Evolutionary conservation across 768 basidiomycete species (phyloP), one percentile per base, ranked within the genome.

Genomic region (Boletellus emodensis): DNA sequence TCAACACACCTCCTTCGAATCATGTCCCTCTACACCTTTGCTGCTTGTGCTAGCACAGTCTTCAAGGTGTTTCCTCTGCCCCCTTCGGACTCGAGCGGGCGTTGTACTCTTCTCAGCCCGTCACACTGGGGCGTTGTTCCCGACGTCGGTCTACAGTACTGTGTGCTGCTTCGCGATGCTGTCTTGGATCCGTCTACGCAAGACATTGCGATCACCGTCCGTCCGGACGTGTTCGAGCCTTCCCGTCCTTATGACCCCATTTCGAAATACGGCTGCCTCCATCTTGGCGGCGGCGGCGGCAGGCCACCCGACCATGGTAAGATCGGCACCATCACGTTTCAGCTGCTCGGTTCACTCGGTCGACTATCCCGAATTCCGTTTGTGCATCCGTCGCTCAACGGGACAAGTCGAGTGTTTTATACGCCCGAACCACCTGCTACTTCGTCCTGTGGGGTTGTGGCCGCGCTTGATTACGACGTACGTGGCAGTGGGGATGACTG

Each of bases 1-100:
- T 63, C 59, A 17, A 61, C 61, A 4, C 61, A 62, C 44, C n/a
- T 61, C 15, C 14, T 63, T 2, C 10, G 61, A 7, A 41, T 52
- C 6, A 12, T 26, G 37, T 60, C 60, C 0, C 47, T 46, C 35
- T 51, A 35, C 28, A 37, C 36, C 12, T 14, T 3, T 18, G 7
- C 22, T 2, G 2, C 22, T 4, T 51, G 55, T 15, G 57, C 52
- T 55, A 13, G 9, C 22, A 54, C 60, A 8, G 34, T 42, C 35
- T n/a, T 62, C 20, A 43, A 52, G 20, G 61, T 58, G 0, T 63
- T 54, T 9, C 0, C 46, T 14, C 38, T 60, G 11, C 48, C 57
- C 14, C 40, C 33, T n/a, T 26, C 26, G 24, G 32, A 38, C 8
- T 15, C 32, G 13, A 17, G 10, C 17, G 24, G 18, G 8, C 3